Evolutionary conservation across 805 yeast species (phyloP).

Genomic region (Wickerhamomyces mucosus): DNA sequence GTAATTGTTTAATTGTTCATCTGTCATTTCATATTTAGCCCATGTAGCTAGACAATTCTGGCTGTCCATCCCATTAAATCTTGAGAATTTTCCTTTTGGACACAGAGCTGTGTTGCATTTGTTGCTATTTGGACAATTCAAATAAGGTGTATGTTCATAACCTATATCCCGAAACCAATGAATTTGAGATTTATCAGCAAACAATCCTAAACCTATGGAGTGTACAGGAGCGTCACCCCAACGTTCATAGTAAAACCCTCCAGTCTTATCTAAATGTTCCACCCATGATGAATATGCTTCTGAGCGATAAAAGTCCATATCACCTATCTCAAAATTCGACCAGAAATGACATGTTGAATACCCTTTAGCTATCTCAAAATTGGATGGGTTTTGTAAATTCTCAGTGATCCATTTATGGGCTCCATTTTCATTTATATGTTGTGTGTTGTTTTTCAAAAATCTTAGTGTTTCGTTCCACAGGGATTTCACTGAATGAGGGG

Average conservation of each 20-base stretch:
- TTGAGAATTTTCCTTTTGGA: slow-evolving; percentile 41
- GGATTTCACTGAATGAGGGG: slow-evolving; percentile 49
- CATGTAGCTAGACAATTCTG: slow-evolving; percentile 74
- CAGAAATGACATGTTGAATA: slow-evolving; percentile 74
- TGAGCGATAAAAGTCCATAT: slow-evolving; percentile 69
- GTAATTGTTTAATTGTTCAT: slow-evolving; percentile 20
- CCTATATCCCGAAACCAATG: slow-evolving; percentile 90
- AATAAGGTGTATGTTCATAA: slow-evolving; percentile 65
- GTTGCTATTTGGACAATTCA: slow-evolving; percentile 60
- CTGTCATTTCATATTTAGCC: slow-evolving; percentile 38
- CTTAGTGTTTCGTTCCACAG: slow-evolving; percentile 65
- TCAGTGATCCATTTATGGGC: slow-evolving; percentile 57
- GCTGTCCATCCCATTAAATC: slow-evolving; percentile 38
- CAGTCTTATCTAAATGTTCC: slow-evolving; percentile 51
- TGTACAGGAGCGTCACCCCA: slow-evolving; percentile 96
- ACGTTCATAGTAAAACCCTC: slow-evolving; percentile 82
- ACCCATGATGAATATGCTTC: slow-evolving; percentile 62
- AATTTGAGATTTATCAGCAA: slow-evolving; percentile 56
- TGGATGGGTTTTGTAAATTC: slow-evolving; percentile 41
- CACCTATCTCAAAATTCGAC: slow-evolving; percentile 83
- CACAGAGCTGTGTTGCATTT: slow-evolving; percentile 28
- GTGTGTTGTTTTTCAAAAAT: slow-evolving; percentile 45
- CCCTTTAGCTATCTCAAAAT: slow-evolving; percentile 31
- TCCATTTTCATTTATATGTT: slow-evolving; percentile 48
- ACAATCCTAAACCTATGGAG: slow-evolving; percentile 61